A percentile compares a stretch with the other conserved stretches of the same genome.
Conservation (phyloP, 78 protist genomes). For the Dictyostelium citrinum region DNA sequence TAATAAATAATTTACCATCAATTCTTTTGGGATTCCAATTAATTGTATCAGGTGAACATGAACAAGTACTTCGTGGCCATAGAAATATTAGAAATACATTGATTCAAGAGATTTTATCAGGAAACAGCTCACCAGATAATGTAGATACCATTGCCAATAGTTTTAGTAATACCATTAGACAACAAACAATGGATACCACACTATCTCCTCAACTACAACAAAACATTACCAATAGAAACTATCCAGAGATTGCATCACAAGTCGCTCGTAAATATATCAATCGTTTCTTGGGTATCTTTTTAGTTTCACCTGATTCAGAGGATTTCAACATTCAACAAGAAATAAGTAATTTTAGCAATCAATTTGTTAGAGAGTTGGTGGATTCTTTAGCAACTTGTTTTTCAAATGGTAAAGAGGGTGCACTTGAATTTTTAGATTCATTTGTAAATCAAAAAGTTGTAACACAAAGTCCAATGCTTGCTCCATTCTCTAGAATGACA, state of each 20-base stretch:
- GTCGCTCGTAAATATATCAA: background rate
- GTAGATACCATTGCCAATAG: background rate
- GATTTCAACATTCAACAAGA: background rate
- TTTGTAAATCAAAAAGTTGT: background rate
- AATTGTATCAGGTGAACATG: background rate
- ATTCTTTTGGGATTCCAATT: background rate
- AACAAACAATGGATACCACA: background rate
- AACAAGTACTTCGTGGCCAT: conserved; percentile 15
- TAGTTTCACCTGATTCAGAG: background rate
- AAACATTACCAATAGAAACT: background rate
- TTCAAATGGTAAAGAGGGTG: conserved; percentile 33
- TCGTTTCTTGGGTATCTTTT: background rate
- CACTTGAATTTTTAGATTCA: background rate
- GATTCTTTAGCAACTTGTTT: conserved; percentile 1
- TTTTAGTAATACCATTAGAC: background rate
- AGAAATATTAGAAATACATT: background rate
- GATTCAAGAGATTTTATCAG: background rate
- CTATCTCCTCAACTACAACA: background rate
- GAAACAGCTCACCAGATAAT: conserved; percentile 1
- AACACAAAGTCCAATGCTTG: conserved; percentile 2
- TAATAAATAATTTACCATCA: conserved; percentile 1
- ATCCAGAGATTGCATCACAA: background rate
- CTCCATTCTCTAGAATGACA: background rate
- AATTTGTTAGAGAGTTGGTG: background rate
- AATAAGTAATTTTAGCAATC: background rate